Evolutionary conservation across 768 basidiomycete genomes (phyloP).

Genomic region (Porpolomopsis calyptriformis): DNA sequence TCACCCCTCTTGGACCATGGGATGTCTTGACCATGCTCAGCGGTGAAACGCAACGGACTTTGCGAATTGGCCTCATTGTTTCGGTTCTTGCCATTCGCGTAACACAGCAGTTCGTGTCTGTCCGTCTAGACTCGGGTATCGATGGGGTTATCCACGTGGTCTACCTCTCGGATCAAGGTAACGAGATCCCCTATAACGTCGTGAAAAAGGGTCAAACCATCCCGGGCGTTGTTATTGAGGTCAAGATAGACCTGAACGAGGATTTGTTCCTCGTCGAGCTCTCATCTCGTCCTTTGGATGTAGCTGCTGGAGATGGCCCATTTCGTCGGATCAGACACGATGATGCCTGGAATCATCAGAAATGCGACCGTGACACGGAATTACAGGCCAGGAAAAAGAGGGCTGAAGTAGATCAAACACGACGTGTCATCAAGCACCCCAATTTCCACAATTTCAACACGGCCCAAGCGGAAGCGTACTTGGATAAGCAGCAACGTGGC

Average conservation of each 20-base stretch:
- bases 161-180: conserved; percentile 44
- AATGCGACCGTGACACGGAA: conserved; percentile 57
- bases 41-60: conserved; percentile 74
- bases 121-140: conserved; percentile 88
- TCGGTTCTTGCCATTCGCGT: conserved; percentile 59
- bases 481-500: conserved; percentile 85
- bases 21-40: conserved; percentile 92
- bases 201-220: conserved; percentile 75
- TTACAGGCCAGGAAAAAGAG: conserved; percentile 74
- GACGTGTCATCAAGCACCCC: conserved; percentile 91
- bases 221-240: conserved; percentile 64
- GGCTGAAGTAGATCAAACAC: conserved; percentile 65
- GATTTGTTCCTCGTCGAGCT: conserved; percentile 64
- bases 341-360: conserved; percentile 54
- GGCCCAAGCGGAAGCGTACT: conserved; percentile 75
- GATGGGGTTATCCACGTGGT: conserved; percentile 64
- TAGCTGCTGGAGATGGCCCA: conserved; percentile 49
- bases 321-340: conserved; percentile 53
- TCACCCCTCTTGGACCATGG: conserved; percentile 56
- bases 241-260: conserved; percentile 50
- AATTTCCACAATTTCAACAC: conserved; percentile 96
- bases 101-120: conserved; percentile 38
- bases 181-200: conserved; percentile 31
- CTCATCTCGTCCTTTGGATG: conserved; percentile 55
- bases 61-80: conserved; percentile 72